Conservation (phyloP, 202 grass and related monocot species). For the Setaria viridis region DNA sequence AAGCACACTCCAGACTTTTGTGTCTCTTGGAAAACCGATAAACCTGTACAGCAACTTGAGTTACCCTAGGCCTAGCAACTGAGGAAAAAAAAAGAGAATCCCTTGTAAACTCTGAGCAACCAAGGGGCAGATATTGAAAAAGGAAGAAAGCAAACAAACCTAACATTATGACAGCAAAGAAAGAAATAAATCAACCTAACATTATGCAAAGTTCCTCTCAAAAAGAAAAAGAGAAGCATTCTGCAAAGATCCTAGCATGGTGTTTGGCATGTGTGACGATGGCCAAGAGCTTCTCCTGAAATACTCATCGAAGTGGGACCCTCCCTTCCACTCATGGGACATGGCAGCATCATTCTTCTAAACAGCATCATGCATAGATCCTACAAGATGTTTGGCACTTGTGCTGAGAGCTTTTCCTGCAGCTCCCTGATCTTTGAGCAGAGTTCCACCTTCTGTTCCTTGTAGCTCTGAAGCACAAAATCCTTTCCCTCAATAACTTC, state of each 20-base stretch:
- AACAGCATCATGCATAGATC: slow-evolving; percentile 8
- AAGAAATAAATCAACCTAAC: slow-evolving; percentile 49
- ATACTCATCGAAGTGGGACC: not conserved
- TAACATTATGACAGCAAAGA: slow-evolving; percentile 41
- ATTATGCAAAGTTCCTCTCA: slow-evolving; percentile 43
- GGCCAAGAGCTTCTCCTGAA: slow-evolving; percentile 36
- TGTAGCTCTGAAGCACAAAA: slow-evolving; percentile 92
- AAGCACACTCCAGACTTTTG: slow-evolving; percentile 5
- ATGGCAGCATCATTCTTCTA: slow-evolving; percentile 18
- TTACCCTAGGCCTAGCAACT: slow-evolving; percentile 47
- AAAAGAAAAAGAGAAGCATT: slow-evolving; percentile 32
- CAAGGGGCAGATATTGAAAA: slow-evolving; percentile 36
- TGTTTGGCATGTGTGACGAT: slow-evolving; percentile 6
- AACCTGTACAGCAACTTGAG: slow-evolving; percentile 50
- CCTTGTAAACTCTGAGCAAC: slow-evolving; percentile 24
- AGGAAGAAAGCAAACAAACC: slow-evolving; percentile 40
- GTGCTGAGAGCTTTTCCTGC: slow-evolving; percentile 72
- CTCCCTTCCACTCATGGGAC: slow-evolving; percentile 26
- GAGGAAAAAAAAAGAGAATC: not conserved
- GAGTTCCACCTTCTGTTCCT: slow-evolving; percentile 90
- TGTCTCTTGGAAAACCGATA: slow-evolving; percentile 11
- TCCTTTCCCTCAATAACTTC: slow-evolving; percentile 92
- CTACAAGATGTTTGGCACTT: slow-evolving; percentile 91
- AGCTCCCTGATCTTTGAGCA: slow-evolving; percentile 81
- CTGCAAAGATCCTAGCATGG: slow-evolving; percentile 37